Base-by-base conservation (phyloP, 805 yeast genomes). In the Kazachstania psychrophila region DNA sequence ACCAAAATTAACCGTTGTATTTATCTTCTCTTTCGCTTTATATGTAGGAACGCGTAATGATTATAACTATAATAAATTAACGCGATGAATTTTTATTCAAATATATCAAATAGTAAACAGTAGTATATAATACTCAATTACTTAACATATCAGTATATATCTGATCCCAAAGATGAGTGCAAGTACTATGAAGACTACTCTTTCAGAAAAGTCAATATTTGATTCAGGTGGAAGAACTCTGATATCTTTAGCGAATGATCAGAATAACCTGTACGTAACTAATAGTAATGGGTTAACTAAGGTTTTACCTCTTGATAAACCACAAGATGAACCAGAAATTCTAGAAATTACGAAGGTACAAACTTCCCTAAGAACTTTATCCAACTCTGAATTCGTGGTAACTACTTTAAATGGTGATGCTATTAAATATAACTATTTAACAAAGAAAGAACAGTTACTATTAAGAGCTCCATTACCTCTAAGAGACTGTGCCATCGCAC, bases 271-370 rank as follows among this genome's bases (percentile, higher is more conserved):
- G 3, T 60, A 68, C 23, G 74, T 69, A 3, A 75, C 73, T n/a
- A 75, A 73, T 41, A 66, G 72, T 43, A 65, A 62, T 22, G 79
- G 81, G 1, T 51, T 77, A 17, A 54, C 70, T 25, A 78, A 76
- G 52, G 62, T 74, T 13, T 67, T 77, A 44, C 62, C 68, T 37
- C 44, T 66, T 11, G 52, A 61, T 31, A 65, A 66, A 18, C 69
- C 73, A 1, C 75, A 75, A 31, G 65, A 70, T 36, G 85, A 79
- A 51, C 85, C 86, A 3, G 72, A 65, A 19, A 68, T 79, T 6
- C 45, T 76, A 7, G 82, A 78, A 45, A 66, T 69, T 4, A 45
- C 64, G 8, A 71, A 68, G 16, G 64, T 67, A 33, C 47, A 73
- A 32, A 70, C 76, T 1, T 60, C 73, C 0, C 32, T 52, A 5